Evolutionary conservation across 805 yeast genomes (phyloP).

Genomic region (Kluyveromyces lactis): DNA sequence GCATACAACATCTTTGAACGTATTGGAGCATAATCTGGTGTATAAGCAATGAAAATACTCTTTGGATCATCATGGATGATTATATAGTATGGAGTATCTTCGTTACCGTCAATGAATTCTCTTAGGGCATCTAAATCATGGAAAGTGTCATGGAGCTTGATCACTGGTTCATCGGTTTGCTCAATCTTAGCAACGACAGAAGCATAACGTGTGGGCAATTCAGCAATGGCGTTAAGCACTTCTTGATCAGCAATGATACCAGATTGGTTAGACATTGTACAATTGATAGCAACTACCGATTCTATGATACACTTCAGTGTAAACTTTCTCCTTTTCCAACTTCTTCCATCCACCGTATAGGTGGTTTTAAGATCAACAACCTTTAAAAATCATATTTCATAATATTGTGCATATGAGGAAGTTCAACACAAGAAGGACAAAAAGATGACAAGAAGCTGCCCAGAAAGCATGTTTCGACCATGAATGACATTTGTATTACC

Average conservation of each 20-base stretch:
- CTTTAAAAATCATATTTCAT: no score
- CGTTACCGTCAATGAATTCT: constrained; percentile 17
- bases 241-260: constrained; percentile 40
- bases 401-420: no score
- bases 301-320: no score
- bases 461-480: no score
- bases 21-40: constrained; percentile 80
- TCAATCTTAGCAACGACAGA: constrained; percentile 18
- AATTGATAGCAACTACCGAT: not conserved
- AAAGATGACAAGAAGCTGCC: no score
- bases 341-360: no score
- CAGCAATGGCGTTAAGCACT: constrained; percentile 12
- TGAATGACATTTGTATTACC: no score
- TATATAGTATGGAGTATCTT: constrained; percentile 42
- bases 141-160: constrained; percentile 11
- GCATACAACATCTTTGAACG: constrained; percentile 90
- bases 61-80: constrained; percentile 32
- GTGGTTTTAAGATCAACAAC: no score
- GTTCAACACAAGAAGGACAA: no score
- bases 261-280: constrained; percentile 54
- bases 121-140: constrained; percentile 35
- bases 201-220: constrained; percentile 8
- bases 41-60: constrained; percentile 58
- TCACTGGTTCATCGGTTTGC: constrained; percentile 14
- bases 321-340: no score